Conservation (phyloP, 768 basidiomycete species). For the Trametes gibbosa region DNA sequence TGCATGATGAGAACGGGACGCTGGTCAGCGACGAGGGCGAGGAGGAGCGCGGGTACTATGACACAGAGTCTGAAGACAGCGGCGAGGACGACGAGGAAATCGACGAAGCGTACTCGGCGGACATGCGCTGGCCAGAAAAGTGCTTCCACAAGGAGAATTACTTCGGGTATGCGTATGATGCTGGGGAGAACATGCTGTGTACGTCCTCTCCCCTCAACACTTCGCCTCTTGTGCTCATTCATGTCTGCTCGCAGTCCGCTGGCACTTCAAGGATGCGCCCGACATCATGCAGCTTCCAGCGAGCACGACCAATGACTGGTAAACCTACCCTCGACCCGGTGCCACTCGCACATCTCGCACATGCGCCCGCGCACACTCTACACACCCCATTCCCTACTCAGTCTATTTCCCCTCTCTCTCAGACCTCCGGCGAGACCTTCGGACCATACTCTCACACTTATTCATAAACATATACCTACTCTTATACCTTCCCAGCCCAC, state of each 20-base stretch:
- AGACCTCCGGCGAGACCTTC: not conserved
- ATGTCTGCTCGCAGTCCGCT: conserved; percentile 16
- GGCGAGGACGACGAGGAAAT: conserved; percentile 10
- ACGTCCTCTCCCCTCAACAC: conserved; percentile 12
- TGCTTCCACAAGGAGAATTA: conserved; percentile 27
- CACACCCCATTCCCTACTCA: not conserved
- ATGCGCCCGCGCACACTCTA: not conserved
- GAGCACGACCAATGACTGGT: conserved; percentile 13
- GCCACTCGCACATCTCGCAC: not conserved
- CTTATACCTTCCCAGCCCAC: not conserved
- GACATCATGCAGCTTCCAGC: conserved; percentile 22
- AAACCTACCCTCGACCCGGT: not conserved
- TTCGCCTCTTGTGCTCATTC: not conserved
- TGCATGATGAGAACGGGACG: conserved; percentile 11
- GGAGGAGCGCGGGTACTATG: not conserved
- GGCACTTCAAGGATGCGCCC: conserved; percentile 21
- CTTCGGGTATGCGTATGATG: conserved; percentile 37
- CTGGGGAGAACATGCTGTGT: conserved; percentile 37
- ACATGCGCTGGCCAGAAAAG: conserved; percentile 33
- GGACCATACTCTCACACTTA: not conserved
- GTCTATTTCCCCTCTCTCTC: not conserved
- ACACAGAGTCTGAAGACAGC: conserved; percentile 13
- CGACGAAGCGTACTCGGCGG: conserved; percentile 24
- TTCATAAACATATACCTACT: conserved; percentile 4
- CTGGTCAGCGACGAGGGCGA: not conserved